phyloP scores from a whole-genome alignment of 495 filamentous ascomycete species.

The Emericellopsis terricola region DNA sequence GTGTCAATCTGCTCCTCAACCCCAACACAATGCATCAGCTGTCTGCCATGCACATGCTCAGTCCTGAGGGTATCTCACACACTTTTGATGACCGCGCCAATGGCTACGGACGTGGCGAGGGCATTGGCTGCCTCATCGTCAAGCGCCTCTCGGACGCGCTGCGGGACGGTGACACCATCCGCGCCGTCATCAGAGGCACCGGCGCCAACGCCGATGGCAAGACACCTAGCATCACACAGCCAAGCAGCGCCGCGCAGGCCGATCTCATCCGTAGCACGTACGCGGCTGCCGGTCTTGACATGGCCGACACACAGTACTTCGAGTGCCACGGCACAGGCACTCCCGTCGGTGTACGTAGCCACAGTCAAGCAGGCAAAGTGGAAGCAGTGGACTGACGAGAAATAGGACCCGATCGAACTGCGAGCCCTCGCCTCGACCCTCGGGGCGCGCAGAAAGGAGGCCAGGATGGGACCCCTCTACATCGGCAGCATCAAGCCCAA shows the following conservation, averaged over 20 bases:
- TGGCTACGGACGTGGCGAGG: constrained; percentile 47
- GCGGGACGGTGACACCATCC: constrained; percentile 26
- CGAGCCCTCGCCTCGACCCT: constrained; percentile 27
- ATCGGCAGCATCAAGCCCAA: constrained; percentile 20
- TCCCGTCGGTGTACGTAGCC: constrained; percentile 27
- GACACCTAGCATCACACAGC: constrained; percentile 28
- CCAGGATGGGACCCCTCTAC: constrained; percentile 15
- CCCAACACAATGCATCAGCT: constrained; percentile 20
- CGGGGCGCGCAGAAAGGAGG: constrained; percentile 6
- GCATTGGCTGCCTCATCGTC: constrained; percentile 28
- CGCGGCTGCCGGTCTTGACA: constrained; percentile 19
- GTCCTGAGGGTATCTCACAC: constrained; percentile 20
- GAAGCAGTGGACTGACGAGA: too few relatives aligned
- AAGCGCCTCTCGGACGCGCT: constrained; percentile 35
- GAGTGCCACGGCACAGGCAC: constrained; percentile 36
- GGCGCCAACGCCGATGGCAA: constrained; percentile 35
- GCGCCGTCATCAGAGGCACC: constrained; percentile 34
- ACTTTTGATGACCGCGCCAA: constrained; percentile 36
- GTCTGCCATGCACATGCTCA: constrained; percentile 12
- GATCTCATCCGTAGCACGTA: constrained; percentile 28
- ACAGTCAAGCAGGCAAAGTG: too few relatives aligned
- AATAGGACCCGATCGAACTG: constrained; percentile 33
- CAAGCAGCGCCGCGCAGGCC: constrained; percentile 28
- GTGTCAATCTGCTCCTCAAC: constrained; percentile 19
- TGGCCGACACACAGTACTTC: constrained; percentile 18